Evolutionary conservation across 306 rosid genomes (phyloP), one percentile per base, ranked within the genome.

Genomic region (Oemleria cerasiformis): DNA sequence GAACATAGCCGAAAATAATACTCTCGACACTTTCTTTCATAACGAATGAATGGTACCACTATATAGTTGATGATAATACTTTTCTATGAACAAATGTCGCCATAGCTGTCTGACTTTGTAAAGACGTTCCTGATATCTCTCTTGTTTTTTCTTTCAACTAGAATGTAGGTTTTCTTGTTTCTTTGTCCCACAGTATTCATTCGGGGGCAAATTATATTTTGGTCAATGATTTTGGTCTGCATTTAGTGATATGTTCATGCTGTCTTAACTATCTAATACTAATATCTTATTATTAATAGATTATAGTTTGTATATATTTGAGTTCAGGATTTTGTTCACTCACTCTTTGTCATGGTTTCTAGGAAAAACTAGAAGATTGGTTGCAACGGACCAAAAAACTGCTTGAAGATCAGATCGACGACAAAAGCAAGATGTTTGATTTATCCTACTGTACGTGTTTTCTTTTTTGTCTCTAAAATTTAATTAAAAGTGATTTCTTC

Each of bases 341-440:
- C 19, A n/a, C 67, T 60, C 67, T 21, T 74, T 85, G 49, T 65
- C 69, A 19, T 75, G 71, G 59, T 74, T 81, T 64, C 38, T 73
- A 94, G 98, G 98, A 89, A 83, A 94, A 94, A 84, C 48, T 94
- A 58, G 98, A 89, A 71, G 97, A 87, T 30, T 94, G 98, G 98
- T 80, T 94, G 82, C 80, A 73, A 61, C 86, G 73, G 79, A 85
- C 81, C 21, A 89, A 76, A 82, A 79, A 10, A 68, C 79, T 85
- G 82, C 72, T 94, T 70, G 75, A 83, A 79, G 96, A 94, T 14
- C 90, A 87, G 84, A 82, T 91, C n/a, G 63, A 64, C 16, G 75
- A 83, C 19, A 42, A 81, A 67, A 80, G 53, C 78, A 86, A 74
- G 65, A 69, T 45, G 25, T 84, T 91, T 75, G 77, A 86, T 66